These are phyloP conservation scores for Atkinsonella texensis DNA, from an alignment of 2,329 filamentous ascomycete species.

Conservation along the genomic window DNA sequence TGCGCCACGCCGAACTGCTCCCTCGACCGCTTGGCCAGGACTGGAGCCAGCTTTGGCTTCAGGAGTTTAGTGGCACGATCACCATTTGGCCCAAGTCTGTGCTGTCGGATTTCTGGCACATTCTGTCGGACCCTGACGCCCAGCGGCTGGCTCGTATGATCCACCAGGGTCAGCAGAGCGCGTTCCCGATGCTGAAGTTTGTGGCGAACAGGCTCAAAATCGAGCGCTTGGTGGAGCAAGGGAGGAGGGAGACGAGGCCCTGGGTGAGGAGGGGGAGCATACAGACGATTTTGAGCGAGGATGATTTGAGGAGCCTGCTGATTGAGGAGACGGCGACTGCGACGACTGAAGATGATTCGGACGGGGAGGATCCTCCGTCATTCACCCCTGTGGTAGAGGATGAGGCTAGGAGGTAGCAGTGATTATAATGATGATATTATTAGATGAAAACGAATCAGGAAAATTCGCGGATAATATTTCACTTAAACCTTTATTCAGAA, in stretches of 20 bases:
- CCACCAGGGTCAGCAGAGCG: conserved; percentile 75
- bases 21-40: conserved; percentile 87
- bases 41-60: conserved; percentile 94
- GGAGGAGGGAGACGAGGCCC: conserved; percentile 40
- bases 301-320: conserved; percentile 42
- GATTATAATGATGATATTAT: too few species aligned
- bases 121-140: conserved; percentile 71
- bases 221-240: conserved; percentile 56
- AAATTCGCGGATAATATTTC: too few species aligned
- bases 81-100: conserved; percentile 89
- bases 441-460: too few species aligned
- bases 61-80: conserved; percentile 86
- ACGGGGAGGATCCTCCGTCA: conserved; percentile 19
- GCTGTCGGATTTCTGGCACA: conserved; percentile 70
- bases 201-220: conserved; percentile 77
- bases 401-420: conserved; percentile 9
- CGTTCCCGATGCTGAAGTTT: conserved; percentile 87
- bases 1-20: conserved; percentile 82
- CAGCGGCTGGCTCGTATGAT: conserved; percentile 76
- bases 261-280: conserved; percentile 38
- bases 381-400: conserved; percentile 13
- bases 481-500: too few species aligned
- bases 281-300: conserved; percentile 49
- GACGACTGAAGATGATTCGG: conserved; percentile 26
- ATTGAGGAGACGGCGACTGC: conserved; percentile 21